These are phyloP conservation scores for Pichia phayaonensis DNA, from an alignment of 805 yeast genomes.

Conservation along the genomic window DNA sequence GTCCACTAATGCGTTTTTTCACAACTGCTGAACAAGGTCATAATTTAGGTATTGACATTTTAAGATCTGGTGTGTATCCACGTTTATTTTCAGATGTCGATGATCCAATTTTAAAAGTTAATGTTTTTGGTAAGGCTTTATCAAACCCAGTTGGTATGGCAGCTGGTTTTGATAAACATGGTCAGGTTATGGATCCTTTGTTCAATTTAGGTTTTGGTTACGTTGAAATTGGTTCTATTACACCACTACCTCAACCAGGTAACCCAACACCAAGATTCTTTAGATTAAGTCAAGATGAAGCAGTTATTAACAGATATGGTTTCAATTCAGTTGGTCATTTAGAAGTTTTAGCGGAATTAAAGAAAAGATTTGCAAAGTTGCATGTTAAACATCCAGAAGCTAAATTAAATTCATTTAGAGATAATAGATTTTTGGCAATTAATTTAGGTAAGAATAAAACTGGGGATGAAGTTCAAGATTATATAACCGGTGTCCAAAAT, in stretches of 20 bases:
- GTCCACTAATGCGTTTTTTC: constrained; percentile 63
- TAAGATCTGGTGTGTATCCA: constrained; percentile 68
- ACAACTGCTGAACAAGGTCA: constrained; percentile 89
- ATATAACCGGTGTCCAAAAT: constrained; percentile 72
- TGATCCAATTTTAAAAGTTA: constrained; percentile 46
- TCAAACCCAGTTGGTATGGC: constrained; percentile 85
- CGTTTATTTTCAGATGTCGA: constrained; percentile 46
- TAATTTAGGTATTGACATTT: constrained; percentile 56
- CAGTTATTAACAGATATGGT: constrained; percentile 91
- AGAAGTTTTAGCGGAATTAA: constrained; percentile 59
- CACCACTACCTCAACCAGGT: constrained; percentile 91
- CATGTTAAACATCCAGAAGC: constrained; percentile 21
- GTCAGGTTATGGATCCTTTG: constrained; percentile 79
- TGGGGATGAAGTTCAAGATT: constrained; percentile 87
- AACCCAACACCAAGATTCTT: constrained; percentile 91
- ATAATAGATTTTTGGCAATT: constrained; percentile 64
- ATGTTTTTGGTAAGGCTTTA: constrained; percentile 57
- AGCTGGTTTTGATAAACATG: constrained; percentile 93
- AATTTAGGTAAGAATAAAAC: constrained; percentile 89
- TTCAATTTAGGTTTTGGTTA: constrained; percentile 76
- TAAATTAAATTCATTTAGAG: constrained; percentile 39
- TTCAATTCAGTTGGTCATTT: constrained; percentile 89
- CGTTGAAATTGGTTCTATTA: constrained; percentile 88
- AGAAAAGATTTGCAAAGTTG: constrained; percentile 48
- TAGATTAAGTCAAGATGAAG: constrained; percentile 75